Evolutionary conservation across 2,329 filamentous ascomycete genomes (phyloP).

Genomic region (Colletotrichum orchidophilum): DNA sequence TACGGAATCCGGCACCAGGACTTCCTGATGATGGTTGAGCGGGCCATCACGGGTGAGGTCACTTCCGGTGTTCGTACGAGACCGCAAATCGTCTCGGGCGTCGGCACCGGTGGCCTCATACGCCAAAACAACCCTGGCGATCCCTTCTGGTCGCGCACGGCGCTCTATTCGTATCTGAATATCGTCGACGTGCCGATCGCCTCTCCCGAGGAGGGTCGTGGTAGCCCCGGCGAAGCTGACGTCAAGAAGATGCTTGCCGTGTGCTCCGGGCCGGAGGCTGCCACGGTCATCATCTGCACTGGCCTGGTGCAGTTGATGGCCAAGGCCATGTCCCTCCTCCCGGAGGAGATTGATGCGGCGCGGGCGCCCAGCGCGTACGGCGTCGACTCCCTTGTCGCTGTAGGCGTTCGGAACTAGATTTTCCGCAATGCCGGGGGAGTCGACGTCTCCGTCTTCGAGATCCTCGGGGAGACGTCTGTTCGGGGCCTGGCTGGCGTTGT

Average conservation of each 20-base stretch:
- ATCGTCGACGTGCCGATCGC: constrained; percentile 54
- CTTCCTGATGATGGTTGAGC: constrained; percentile 56
- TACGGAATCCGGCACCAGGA: constrained; percentile 62
- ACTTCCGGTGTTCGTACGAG: constrained; percentile 45
- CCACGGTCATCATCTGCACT: constrained; percentile 43
- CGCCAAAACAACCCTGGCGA: constrained; percentile 61
- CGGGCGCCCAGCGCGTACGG: constrained; percentile 56
- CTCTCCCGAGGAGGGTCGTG: constrained; percentile 34
- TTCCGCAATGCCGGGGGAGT: constrained; percentile 32
- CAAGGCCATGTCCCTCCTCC: constrained; percentile 55
- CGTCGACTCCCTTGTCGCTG: constrained; percentile 62
- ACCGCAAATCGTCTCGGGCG: constrained; percentile 59
- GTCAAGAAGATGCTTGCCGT: constrained; percentile 46
- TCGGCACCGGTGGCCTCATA: constrained; percentile 64
- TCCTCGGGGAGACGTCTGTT: constrained; percentile 28
- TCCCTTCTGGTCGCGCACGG: constrained; percentile 63
- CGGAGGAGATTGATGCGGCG: constrained; percentile 54
- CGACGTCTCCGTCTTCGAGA: constrained; percentile 31
- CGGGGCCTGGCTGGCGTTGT: constrained; percentile 12
- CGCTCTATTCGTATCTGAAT: constrained; percentile 59
- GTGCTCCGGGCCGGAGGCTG: constrained; percentile 43
- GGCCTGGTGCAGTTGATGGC: constrained; percentile 53
- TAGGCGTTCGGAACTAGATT: constrained; percentile 39
- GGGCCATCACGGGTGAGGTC: constrained; percentile 53
- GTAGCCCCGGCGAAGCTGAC: constrained; percentile 22